Base-by-base conservation (phyloP, 345 rosid species). In the Eucalyptus grandis region DNA sequence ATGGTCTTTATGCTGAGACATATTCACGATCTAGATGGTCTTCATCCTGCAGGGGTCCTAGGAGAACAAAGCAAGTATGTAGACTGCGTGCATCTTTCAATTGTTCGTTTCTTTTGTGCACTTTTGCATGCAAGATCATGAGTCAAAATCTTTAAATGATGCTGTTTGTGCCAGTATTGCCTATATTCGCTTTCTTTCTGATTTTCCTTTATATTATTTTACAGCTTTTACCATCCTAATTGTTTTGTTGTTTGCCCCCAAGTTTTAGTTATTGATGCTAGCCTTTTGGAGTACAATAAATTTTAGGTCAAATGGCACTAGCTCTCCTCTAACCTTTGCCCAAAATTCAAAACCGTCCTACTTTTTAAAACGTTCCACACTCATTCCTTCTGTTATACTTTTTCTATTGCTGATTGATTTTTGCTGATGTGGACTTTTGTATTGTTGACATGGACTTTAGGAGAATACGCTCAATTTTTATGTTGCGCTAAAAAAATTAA, bases 1-100 rank as follows among this genome's bases (percentile, higher is more conserved):
- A 98, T 90, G 88, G 95, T 91, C 92, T 95, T 92, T 96, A 94
- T 67, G 98, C 98, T 16, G 98, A 97, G 93, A 88, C 96, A 58
- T 95, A 88, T 93, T 90, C 97, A 58, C 95, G 90, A 88, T 96
- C 98, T 88, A 93, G 96, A 92, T 97, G 98, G 98, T 95, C 98
- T 91, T 94, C 98, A 24, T 94, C 94, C 65, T 94, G 93, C 87
- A 34, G 37, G 37, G 37, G 37, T 98, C 99, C 98, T 72, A 93
- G 93, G 92, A 94, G 98, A 87, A 96, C 96, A 90, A 98, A 96
- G 91, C 98, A 95, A 92, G 99, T 96, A 95, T 89, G 95, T 53
- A 15, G 65, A 88, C 34, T 69, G 81, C 44, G 1, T 37, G 81
- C 44, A 69, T 69, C 44, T 69, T 69, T 69, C 81, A 69, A 67